A percentile compares a stretch with the other conserved stretches of the same genome.
Evolutionary conservation across 106 monocot genomes (phyloP).

Genomic region (Ottelia alismoides): DNA sequence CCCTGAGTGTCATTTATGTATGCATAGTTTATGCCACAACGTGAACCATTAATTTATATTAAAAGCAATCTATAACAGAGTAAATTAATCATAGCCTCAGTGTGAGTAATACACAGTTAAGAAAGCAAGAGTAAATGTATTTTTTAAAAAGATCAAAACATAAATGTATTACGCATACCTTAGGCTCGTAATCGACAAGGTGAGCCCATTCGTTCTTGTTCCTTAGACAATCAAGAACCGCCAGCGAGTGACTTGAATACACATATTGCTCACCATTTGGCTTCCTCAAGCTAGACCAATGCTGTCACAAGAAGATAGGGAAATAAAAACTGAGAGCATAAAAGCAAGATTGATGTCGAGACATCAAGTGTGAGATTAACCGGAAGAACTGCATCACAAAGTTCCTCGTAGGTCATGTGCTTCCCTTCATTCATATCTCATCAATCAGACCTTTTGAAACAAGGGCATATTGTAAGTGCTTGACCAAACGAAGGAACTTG

Average conservation of each 20-base stretch:
- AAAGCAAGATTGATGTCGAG: not conserved
- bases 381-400: conserved; percentile 63
- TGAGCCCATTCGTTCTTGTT: conserved; percentile 84
- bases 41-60: not conserved
- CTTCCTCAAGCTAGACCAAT: conserved; percentile 71
- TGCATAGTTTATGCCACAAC: too few species aligned
- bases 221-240: conserved; percentile 74
- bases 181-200: conserved; percentile 61
- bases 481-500: not conserved
- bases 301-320: conserved; percentile 31
- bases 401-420: conserved; percentile 48
- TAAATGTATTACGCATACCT: conserved; percentile 26
- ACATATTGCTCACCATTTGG: conserved; percentile 71
- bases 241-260: conserved; percentile 71
- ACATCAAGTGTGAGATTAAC: conserved; percentile 22
- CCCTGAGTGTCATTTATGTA: too few species aligned
- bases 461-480: not conserved
- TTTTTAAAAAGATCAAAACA: not conserved
- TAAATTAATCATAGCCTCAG: not conserved
- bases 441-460: conserved; percentile 59
- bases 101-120: not conserved
- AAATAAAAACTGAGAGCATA: not conserved
- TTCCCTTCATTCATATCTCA: conserved; percentile 49
- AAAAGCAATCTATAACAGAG: too few species aligned
- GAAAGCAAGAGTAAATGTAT: too few species aligned